Evolutionary conservation across 73 alveolate genomes (phyloP), one percentile per base, ranked within the genome.

Genomic region (Paramecium sonneborni): DNA sequence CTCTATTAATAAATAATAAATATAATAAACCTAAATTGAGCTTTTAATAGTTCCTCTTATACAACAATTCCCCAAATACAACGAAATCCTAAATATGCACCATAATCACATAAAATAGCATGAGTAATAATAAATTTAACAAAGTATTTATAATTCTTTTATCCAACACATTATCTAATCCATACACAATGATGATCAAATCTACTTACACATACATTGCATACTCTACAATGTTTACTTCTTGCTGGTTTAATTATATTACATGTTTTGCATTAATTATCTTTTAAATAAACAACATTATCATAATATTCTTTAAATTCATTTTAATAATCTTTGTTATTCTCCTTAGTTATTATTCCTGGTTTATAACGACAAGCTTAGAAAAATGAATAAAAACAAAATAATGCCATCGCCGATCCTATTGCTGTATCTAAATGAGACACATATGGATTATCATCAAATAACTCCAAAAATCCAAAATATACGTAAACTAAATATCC

Each of bases 101-200:
- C 94, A 72, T 88, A 88, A 43, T 69, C 58, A 88, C 91, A 69
- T 4, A 88, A 34, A 6, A 88, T 21, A 1, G 94, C 94, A 88
- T 88, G 94, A 12, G 67, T 11, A 0, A 76, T 41, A 1, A 88
- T 88, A 46, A 88, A 88, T 56, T 69, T 46, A 11, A 88, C 52
- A 85, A 88, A 88, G 34, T 88, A 88, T 28, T 88, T 88, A 72
- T 88, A 88, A 57, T 88, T 88, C 88, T 72, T 68, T 32, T 88
- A 57, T 70, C 94, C 94, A 5, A 88, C 94, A 39, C 94, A 88
- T 41, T 88, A 70, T 88, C 46, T 88, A 44, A 88, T 88, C 99
- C 99, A 96, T 18, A 93, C 93, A 85, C 99, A 96, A 91, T 96
- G 99, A 90, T 96, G 99, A 76, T 96, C 99, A 79, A 96, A 96